Evolutionary conservation across 2,329 filamentous ascomycete genomes (phyloP).

Genomic region (Esteya vermicola): DNA sequence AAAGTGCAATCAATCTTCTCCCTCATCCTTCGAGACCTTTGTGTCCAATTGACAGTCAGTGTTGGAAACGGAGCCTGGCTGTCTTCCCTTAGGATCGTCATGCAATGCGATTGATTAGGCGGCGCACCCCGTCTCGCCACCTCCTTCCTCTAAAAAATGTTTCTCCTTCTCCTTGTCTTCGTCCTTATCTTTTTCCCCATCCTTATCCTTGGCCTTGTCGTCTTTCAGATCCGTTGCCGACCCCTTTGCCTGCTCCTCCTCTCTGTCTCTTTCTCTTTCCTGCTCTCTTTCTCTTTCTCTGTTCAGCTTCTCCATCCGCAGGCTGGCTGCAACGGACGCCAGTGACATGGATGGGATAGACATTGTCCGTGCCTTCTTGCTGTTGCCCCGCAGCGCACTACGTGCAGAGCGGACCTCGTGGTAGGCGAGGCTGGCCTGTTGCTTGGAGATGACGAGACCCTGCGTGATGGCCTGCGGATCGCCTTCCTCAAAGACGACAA

Average conservation of each 20-base stretch:
- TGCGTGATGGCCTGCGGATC: slow-evolving; percentile 20
- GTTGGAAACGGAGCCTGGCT: too few species aligned
- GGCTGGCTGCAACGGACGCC: too few species aligned
- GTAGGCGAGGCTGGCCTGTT: slow-evolving; percentile 13
- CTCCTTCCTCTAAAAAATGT: slow-evolving; percentile 7
- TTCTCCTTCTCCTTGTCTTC: background rate
- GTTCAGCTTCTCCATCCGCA: too few species aligned
- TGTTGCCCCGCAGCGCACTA: background rate
- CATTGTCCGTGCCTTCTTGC: slow-evolving; percentile 9
- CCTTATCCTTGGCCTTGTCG: too few species aligned
- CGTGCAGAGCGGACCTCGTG: slow-evolving; percentile 5
- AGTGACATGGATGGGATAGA: slow-evolving; percentile 5
- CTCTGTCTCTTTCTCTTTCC: too few species aligned
- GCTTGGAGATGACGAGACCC: slow-evolving; percentile 20
- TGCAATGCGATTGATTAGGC: background rate
- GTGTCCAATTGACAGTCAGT: too few species aligned
- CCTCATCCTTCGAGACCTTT: too few species aligned
- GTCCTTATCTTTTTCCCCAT: too few species aligned
- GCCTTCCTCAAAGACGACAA: slow-evolving; percentile 19
- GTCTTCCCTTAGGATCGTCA: background rate
- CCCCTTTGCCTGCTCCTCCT: too few species aligned
- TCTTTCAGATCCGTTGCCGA: too few species aligned
- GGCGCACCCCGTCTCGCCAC: slow-evolving; percentile 5
- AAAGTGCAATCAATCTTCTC: too few species aligned
- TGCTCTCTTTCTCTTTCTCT: too few species aligned